Conservation (phyloP, 2,329 filamentous ascomycete species). For the Neofusicoccum sp. region DNA sequence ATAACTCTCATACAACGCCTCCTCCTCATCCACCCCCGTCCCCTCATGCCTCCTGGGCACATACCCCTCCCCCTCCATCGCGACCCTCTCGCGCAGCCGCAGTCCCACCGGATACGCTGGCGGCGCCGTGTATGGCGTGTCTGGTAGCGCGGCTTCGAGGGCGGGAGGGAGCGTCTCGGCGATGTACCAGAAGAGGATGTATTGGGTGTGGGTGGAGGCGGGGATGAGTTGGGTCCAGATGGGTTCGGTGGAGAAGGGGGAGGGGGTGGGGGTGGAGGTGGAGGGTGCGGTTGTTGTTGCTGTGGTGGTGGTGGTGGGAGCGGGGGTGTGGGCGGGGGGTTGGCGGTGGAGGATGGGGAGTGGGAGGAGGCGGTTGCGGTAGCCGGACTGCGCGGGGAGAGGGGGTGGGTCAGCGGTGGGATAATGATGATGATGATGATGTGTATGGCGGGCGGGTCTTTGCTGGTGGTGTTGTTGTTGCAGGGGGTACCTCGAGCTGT, state of each 20-base stretch:
- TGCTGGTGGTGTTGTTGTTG: neutral
- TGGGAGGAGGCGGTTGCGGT: slow-evolving; percentile 49
- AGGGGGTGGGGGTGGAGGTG: neutral
- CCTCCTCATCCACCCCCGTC: slow-evolving; percentile 50
- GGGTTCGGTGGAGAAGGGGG: slow-evolving; percentile 41
- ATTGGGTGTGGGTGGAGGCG: slow-evolving; percentile 36
- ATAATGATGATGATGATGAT: too few species aligned
- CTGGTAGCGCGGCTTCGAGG: slow-evolving; percentile 28
- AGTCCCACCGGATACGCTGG: slow-evolving; percentile 36
- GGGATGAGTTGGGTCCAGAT: slow-evolving; percentile 48
- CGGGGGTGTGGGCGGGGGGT: slow-evolving; percentile 39
- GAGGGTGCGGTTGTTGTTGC: slow-evolving; percentile 43
- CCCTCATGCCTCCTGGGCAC: slow-evolving; percentile 46
- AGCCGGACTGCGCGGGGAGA: slow-evolving; percentile 40
- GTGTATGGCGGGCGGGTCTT: too few species aligned
- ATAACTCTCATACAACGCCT: slow-evolving; percentile 43
- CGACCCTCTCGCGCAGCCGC: slow-evolving; percentile 39
- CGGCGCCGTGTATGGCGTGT: slow-evolving; percentile 36
- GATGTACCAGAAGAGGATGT: slow-evolving; percentile 49
- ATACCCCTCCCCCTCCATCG: slow-evolving; percentile 41
- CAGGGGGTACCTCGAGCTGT: neutral
- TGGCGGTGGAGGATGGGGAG: slow-evolving; percentile 46
- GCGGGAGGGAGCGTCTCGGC: slow-evolving; percentile 46
- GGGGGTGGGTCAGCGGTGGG: neutral
- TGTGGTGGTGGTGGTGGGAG: slow-evolving; percentile 2